phyloP scores from a whole-genome alignment of 2,329 filamentous ascomycete species.

The Aspergillus felis region DNA sequence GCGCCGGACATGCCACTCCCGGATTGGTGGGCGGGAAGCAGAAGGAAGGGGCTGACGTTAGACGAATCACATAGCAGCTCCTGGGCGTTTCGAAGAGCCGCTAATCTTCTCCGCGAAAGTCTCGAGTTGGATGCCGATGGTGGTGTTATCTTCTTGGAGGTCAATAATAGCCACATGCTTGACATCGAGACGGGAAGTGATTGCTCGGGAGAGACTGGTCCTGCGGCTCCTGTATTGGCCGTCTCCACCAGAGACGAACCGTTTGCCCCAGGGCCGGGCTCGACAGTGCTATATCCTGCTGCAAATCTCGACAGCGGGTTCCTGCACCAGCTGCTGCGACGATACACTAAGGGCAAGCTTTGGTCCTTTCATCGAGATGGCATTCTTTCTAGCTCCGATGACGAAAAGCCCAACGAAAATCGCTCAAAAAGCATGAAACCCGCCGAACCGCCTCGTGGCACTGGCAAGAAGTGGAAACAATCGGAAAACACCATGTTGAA shows the following conservation, averaged over 20 bases:
- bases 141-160: conserved; percentile 42
- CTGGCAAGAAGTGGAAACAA: conserved; percentile 27
- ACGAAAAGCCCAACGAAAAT: conserved; percentile 21
- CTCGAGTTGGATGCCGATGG: conserved; percentile 44
- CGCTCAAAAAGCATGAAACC: conserved; percentile 9
- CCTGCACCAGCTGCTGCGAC: conserved; percentile 34
- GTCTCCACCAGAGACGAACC: conserved; percentile 36
- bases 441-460: conserved; percentile 17
- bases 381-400: conserved; percentile 42
- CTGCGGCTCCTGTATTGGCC: conserved; percentile 30
- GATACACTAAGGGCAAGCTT: conserved; percentile 47
- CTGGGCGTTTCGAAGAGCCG: conserved; percentile 47
- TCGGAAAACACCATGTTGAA: conserved; percentile 39
- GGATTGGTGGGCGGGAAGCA: conserved; percentile 29
- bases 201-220: conserved; percentile 22
- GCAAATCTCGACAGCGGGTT: conserved; percentile 31
- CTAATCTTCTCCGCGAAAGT: conserved; percentile 47
- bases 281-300: conserved; percentile 22
- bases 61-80: conserved; percentile 37
- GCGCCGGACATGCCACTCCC: conserved; percentile 26
- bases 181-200: conserved; percentile 29
- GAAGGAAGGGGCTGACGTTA: conserved; percentile 20
- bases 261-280: conserved; percentile 30
- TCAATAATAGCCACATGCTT: conserved; percentile 23
- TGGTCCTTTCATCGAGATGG: conserved; percentile 48